Base-by-base conservation (phyloP, 768 basidiomycete species). In the Leccinellum luteum region DNA sequence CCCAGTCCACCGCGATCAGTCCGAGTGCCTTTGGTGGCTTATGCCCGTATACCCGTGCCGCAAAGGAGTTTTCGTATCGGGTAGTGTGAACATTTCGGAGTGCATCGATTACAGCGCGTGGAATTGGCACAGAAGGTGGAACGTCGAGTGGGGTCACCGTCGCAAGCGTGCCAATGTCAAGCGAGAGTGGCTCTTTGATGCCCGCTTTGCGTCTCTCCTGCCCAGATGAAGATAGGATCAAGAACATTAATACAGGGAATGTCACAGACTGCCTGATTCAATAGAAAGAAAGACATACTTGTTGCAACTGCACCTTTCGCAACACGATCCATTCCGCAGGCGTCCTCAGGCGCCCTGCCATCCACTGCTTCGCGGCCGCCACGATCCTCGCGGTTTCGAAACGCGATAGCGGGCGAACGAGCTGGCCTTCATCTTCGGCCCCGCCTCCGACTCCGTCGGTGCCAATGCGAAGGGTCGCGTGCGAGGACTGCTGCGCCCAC, bases 1-100 rank as follows among this genome's bases (percentile, higher is more conserved):
- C 85, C 89, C 88, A 92, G 69, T 92, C 89, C 25, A 85, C 75
- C 10, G 83, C 78, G 41, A 91, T 77, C 28, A 81, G 65, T 34
- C 75, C 71, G 12, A 64, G 64, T 14, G 60, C 55, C 50, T 60
- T 72, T n/a, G 53, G 62, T 25, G 60, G 54, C 3, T 43, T 61
- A 34, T 64, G 57, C 21, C 86, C 86, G 49, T 79, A 75, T 13
- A 90, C 66, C 14, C 90, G 84, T 49, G 85, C 83, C 34, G 85
- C 70, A 60, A 92, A 90, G 0, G 89, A 90, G 57, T 69, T 74
- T 56, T 79, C 77, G 68, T 84, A 90, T 3, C 80, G 84, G 9
- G 89, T 92, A 8, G 82, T 85, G 57, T 73, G 69, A 50, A 91
- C 85, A 25, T 65, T 64, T 35, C 81, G 74, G 10, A 92, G 76